Evolutionary conservation across 2,329 filamentous ascomycete genomes (phyloP), one percentile per base, ranked within the genome.

Genomic region (Biscogniauxia mediterranea): DNA sequence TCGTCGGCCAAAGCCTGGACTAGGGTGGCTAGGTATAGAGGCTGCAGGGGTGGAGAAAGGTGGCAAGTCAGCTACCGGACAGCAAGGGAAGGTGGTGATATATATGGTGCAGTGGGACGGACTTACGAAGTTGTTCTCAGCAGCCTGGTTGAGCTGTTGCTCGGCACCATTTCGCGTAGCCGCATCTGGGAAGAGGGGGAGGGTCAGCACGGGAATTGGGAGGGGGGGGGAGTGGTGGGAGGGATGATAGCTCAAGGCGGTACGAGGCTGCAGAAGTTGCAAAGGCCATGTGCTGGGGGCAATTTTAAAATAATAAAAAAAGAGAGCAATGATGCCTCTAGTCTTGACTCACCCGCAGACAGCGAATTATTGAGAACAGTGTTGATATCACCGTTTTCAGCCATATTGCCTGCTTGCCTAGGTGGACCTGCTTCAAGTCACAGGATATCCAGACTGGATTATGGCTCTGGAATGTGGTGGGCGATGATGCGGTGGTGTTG

Each of bases 291-390:
- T 46, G 17, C 38, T n/a, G 38, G 38, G 38, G 38, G 38, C 38
- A 46, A 17, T 46, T 46, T 46, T 46, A 19, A 23, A n/a, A 7
- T 21, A 52, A 26, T 15, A 25, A 26, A 26, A 25, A 38, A 52
- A 32, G 28, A 21, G 15, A 54, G 32, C 19, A 32, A 46, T 46
- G 15, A 17, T 46, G 38, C 38, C 11, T 46, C 38, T 46, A 2
- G 15, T 46, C 17, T 46, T 17, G 54, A 52, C 90, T 78, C 83
- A 98, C 95, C 94, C 76, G 93, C 85, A 76, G 93, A 96, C 81
- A 98, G 88, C 79, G 95, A 98, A 83, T 93, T 94, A 81, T 92
- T 88, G 84, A 99, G 90, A 83, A 99, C 94, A 82, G 93, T 90
- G 84, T 94, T 96, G 83, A 98, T 96, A 83, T 98, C 92, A 90